phyloP scores from a whole-genome alignment of 2,329 filamentous ascomycete genomes.

The Venturia aucupariae region DNA sequence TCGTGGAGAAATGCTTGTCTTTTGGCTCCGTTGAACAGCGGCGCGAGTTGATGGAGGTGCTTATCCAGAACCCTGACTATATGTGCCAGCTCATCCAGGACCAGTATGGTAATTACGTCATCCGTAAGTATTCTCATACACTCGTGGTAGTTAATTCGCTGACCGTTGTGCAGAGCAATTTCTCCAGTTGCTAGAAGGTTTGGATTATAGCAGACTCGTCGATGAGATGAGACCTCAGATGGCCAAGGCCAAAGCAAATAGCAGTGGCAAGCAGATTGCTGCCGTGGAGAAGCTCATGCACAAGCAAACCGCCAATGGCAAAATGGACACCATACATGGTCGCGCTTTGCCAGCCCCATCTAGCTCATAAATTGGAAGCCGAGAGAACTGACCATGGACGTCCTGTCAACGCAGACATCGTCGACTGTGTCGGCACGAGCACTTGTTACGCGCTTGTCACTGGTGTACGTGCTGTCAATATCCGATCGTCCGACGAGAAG shows the following conservation, averaged over 20 bases:
- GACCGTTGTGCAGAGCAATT: constrained; percentile 59
- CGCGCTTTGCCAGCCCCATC: background rate
- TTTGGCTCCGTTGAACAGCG: constrained; percentile 62
- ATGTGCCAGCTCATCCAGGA: constrained; percentile 64
- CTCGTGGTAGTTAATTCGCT: background rate
- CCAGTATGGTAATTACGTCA: constrained; percentile 90
- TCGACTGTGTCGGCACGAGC: too few relatives aligned
- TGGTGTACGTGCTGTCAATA: too few relatives aligned
- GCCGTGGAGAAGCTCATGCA: constrained; percentile 42
- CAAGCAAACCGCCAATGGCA: background rate
- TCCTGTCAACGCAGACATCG: too few relatives aligned
- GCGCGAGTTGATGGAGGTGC: constrained; percentile 49
- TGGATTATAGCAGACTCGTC: constrained; percentile 35
- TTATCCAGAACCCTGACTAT: constrained; percentile 29
- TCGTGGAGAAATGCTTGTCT: constrained; percentile 86
- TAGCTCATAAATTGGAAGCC: background rate
- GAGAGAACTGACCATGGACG: too few relatives aligned
- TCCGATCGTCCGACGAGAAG: too few relatives aligned
- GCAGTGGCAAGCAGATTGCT: constrained; percentile 35
- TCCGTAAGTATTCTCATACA: constrained; percentile 57
- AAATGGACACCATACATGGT: background rate
- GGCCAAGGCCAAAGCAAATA: constrained; percentile 33
- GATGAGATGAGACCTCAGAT: constrained; percentile 36
- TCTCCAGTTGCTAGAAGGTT: constrained; percentile 39
- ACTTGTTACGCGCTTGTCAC: too few relatives aligned